phyloP scores from a whole-genome alignment of 805 yeast species.

The Diddensiella santjacobensis region DNA sequence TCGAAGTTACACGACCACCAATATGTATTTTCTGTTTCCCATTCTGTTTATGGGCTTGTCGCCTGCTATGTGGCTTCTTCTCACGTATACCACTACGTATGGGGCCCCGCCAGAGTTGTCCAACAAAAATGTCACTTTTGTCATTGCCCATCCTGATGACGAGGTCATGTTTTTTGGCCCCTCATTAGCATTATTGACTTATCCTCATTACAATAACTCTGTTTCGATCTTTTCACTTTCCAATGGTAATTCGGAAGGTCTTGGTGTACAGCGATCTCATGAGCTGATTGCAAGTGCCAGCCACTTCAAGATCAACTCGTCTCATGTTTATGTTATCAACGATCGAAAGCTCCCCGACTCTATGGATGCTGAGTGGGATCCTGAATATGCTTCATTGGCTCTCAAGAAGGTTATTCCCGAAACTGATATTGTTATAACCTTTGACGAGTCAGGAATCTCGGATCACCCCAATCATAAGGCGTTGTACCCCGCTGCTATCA shows the following conservation, averaged over 20 bases:
- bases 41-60: conserved; percentile 15
- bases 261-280: conserved; percentile 57
- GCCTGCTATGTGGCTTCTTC: conserved; percentile 15
- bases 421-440: conserved; percentile 55
- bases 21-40: conserved; percentile 13
- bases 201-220: conserved; percentile 45
- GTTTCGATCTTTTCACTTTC: conserved; percentile 68
- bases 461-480: conserved; percentile 78
- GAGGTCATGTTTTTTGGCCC: conserved; percentile 98
- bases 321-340: conserved; percentile 46
- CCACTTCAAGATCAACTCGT: conserved; percentile 36
- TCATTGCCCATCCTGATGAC: conserved; percentile 97
- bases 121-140: conserved; percentile 34
- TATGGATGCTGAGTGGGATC: conserved; percentile 64
- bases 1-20: too few relatives aligned
- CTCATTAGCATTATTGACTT: conserved; percentile 51
- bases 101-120: conserved; percentile 18
- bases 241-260: conserved; percentile 69
- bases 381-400: conserved; percentile 37
- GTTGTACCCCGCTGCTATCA: conserved; percentile 24
- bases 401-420: conserved; percentile 32
- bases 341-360: conserved; percentile 58
- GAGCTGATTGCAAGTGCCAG: conserved; percentile 59
- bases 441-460: conserved; percentile 81
- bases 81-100: conserved; percentile 11